A percentile compares a stretch with the other conserved stretches of the same genome.
These are phyloP conservation scores for Takakia lepidozioides DNA, from an alignment of 225 moss, liverwort and hornwort genomes.

Conservation along the genomic window DNA sequence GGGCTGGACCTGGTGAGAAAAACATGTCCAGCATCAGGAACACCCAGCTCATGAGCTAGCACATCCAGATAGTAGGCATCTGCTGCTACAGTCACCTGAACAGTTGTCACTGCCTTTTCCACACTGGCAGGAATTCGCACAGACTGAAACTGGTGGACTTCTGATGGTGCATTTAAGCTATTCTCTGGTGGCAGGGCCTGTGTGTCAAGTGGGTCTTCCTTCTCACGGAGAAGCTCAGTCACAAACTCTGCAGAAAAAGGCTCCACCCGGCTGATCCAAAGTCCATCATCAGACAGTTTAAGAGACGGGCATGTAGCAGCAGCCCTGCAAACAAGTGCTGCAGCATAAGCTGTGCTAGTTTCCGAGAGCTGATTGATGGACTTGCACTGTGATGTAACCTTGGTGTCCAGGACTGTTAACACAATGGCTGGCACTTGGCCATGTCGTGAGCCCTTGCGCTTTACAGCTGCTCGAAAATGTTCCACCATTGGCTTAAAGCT, in stretches of 20 bases:
- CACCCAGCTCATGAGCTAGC: constrained; percentile 62
- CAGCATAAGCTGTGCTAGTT: constrained; percentile 66
- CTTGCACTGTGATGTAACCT: constrained; percentile 76
- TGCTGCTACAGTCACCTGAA: constrained; percentile 29
- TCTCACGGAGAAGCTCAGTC: constrained; percentile 23
- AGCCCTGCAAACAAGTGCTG: constrained; percentile 64
- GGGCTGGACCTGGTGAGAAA: constrained; percentile 62
- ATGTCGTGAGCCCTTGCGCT: constrained; percentile 38
- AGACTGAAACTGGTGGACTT: constrained; percentile 21
- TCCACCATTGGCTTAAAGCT: constrained; percentile 67
- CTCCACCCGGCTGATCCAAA: constrained; percentile 61
- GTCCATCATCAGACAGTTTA: constrained; percentile 45
- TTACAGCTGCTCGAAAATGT: constrained; percentile 79
- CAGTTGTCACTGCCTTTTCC: constrained; percentile 29
- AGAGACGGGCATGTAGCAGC: constrained; percentile 59
- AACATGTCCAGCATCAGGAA: constrained; percentile 67
- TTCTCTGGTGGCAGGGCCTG: constrained; percentile 7
- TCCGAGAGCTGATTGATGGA: constrained; percentile 66
- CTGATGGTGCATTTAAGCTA: constrained; percentile 10
- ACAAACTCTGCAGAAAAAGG: constrained; percentile 49
- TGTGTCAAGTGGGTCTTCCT: constrained; percentile 5
- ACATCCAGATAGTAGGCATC: constrained; percentile 71
- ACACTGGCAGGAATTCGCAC: constrained; percentile 58
- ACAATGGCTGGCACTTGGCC: constrained; percentile 72
- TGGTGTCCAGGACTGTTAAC: constrained; percentile 71